A percentile compares a stretch with the other conserved stretches of the same genome.
These are phyloP conservation scores for Trichoderma sp. DNA, from an alignment of 2,329 filamentous ascomycete species.

Conservation along the genomic window DNA sequence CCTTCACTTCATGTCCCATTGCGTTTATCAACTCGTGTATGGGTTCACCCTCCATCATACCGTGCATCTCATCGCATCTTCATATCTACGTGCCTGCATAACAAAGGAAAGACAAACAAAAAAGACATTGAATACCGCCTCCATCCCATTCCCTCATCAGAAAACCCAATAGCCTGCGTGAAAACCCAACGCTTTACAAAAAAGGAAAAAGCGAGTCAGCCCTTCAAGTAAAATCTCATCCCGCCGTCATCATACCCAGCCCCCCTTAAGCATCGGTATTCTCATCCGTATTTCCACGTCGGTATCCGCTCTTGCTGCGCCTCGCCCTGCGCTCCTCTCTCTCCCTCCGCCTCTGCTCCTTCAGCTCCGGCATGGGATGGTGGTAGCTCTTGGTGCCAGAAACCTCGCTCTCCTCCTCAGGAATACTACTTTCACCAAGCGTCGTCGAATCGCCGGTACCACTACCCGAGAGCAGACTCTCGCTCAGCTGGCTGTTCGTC, in stretches of 20 bases:
- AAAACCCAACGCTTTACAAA: not conserved
- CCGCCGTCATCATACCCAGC: not conserved
- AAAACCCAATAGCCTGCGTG: not conserved
- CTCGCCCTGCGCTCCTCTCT: conserved; percentile 40
- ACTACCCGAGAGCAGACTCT: conserved; percentile 34
- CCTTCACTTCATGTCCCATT: not conserved
- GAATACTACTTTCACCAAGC: not conserved
- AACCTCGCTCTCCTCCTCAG: conserved; percentile 44
- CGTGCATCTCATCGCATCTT: not conserved
- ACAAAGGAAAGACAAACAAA: not conserved
- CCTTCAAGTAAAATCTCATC: not conserved
- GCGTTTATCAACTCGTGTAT: too few species aligned
- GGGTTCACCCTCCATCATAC: not conserved
- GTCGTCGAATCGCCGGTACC: conserved; percentile 27
- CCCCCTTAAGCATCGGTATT: conserved; percentile 23
- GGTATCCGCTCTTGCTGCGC: conserved; percentile 32
- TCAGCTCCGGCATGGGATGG: conserved; percentile 56
- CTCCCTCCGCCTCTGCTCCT: conserved; percentile 33
- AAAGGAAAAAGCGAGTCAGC: not conserved
- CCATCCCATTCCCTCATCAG: not conserved
- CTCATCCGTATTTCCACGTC: conserved; percentile 38
- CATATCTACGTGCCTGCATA: not conserved
- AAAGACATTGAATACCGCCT: not conserved
- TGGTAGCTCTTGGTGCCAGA: conserved; percentile 60
- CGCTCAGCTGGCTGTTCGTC: conserved; percentile 36